Conservation (phyloP, 2,329 filamentous ascomycete species). For the Kalaharituber pfeilii region DNA sequence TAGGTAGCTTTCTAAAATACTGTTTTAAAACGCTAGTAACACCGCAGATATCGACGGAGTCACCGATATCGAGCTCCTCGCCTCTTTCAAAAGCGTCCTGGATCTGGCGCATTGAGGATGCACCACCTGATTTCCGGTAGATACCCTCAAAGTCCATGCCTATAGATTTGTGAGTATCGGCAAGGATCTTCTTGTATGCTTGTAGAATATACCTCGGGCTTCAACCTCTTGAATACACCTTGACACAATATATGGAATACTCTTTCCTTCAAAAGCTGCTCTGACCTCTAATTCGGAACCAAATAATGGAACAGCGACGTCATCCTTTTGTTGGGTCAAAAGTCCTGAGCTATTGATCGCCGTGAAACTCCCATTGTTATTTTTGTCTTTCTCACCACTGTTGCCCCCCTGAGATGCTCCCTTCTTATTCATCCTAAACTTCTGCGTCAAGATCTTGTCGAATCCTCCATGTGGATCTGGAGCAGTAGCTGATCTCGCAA, state of each 20-base stretch:
- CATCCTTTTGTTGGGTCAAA: neutral
- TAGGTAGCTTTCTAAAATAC: conserved; percentile 87
- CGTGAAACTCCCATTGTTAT: neutral
- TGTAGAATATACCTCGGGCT: conserved; percentile 43
- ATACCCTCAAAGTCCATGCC: conserved; percentile 89
- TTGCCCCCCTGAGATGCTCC: neutral
- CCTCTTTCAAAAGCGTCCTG: conserved; percentile 81
- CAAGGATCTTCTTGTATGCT: conserved; percentile 1
- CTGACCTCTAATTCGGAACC: conserved; percentile 76
- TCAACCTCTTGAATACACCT: conserved; percentile 96
- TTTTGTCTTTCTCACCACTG: neutral
- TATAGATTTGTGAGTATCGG: neutral
- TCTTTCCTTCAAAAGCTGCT: conserved; percentile 70
- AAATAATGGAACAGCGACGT: conserved; percentile 42
- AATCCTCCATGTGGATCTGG: conserved; percentile 2
- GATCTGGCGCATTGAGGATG: conserved; percentile 74
- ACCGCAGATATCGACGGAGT: conserved; percentile 86
- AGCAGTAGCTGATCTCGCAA: conserved; percentile 8
- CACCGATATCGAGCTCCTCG: conserved; percentile 78
- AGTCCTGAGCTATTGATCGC: neutral
- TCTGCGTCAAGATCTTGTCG: neutral
- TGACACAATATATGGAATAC: conserved; percentile 78
- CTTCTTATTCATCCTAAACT: neutral
- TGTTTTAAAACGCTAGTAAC: conserved; percentile 93
- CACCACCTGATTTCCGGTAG: conserved; percentile 91